phyloP scores from a whole-genome alignment of 805 yeast genomes.

The Candida tibetensis region DNA sequence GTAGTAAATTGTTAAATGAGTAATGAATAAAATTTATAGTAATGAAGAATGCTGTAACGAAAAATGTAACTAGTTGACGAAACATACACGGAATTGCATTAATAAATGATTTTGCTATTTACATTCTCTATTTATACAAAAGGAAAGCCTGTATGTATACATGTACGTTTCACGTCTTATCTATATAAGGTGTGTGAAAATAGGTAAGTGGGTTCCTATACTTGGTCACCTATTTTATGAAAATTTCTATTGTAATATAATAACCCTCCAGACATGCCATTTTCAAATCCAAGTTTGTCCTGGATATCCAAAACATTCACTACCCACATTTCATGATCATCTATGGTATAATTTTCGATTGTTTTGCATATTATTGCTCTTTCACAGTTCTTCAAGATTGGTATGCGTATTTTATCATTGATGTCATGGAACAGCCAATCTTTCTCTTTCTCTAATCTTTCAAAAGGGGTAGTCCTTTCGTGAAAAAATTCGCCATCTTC shows the following conservation, averaged over 20 bases:
- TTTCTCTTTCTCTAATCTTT: slow-evolving; percentile 21
- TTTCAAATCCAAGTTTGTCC: slow-evolving; percentile 15
- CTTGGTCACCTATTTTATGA: slow-evolving; percentile 40
- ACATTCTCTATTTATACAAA: too few relatives aligned
- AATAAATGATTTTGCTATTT: background rate
- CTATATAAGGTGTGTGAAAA: too few relatives aligned
- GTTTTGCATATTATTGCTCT: slow-evolving; percentile 61
- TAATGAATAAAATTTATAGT: background rate
- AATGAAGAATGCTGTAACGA: too few relatives aligned
- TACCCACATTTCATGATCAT: slow-evolving; percentile 90
- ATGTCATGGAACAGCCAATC: slow-evolving; percentile 32
- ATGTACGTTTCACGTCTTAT: too few relatives aligned
- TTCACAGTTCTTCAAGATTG: slow-evolving; percentile 57
- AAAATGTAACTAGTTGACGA: background rate
- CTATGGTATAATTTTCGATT: slow-evolving; percentile 52
- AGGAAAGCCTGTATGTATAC: too few relatives aligned
- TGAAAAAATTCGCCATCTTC: slow-evolving; percentile 38
- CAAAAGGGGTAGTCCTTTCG: slow-evolving; percentile 57
- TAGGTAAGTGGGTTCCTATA: slow-evolving; percentile 21
- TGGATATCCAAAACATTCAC: slow-evolving; percentile 66
- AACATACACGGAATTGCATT: too few relatives aligned
- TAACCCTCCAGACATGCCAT: slow-evolving; percentile 53
- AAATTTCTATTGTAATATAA: slow-evolving; percentile 63
- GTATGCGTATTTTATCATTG: slow-evolving; percentile 37
- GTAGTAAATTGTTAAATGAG: slow-evolving; percentile 8